Evolutionary conservation across 345 rosid genomes (phyloP), one percentile per base, ranked within the genome.

Genomic region (Salix purpurea): DNA sequence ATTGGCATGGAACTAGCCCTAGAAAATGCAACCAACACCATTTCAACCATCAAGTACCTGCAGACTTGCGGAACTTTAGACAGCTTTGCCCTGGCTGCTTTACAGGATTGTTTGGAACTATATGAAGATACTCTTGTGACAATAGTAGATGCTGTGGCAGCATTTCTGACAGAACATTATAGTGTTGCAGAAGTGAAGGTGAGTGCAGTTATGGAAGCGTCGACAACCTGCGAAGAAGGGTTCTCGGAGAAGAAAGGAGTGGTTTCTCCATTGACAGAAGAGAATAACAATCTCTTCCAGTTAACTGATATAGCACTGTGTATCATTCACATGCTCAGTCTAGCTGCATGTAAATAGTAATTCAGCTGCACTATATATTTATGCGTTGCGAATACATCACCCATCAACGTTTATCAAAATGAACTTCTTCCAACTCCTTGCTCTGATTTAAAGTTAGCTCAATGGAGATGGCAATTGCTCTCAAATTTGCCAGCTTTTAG

Each of bases 1-100:
- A 72, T 86, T 56, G 85, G 89, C 39, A 83, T 89, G 88, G 91
- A 87, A 65, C 85, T 88, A 30, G 91, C 91, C 28, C 79, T 89
- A 14, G 83, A 86, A 74, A 88, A 90, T 58, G 91, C 90, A 7
- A 87, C 90, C 18, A 78, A 62, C 75, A 83, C 89, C 1, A 24
- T 85, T 77, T 83, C 90, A 13, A 82, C 50, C 68, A 84, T 89
- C 3, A 83, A 76, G 14, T 80, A 75, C 67, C 74, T 85, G 44
- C 40, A 87, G 77, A 50, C 39, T n/a, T 81, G 36, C 30, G 78
- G 74, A 69, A 73, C 75, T 28, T 84, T 83, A 44, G 76, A 79
- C 65, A 74, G 79, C 36, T 83, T 54, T 72, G 80, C 54, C 42
- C 14, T 72, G 67, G 82, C 76, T 65, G 82, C 89, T 78, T 81